These are phyloP conservation scores for Colletotrichum paranaense DNA, from an alignment of 2,329 filamentous ascomycete species.

Conservation along the genomic window DNA sequence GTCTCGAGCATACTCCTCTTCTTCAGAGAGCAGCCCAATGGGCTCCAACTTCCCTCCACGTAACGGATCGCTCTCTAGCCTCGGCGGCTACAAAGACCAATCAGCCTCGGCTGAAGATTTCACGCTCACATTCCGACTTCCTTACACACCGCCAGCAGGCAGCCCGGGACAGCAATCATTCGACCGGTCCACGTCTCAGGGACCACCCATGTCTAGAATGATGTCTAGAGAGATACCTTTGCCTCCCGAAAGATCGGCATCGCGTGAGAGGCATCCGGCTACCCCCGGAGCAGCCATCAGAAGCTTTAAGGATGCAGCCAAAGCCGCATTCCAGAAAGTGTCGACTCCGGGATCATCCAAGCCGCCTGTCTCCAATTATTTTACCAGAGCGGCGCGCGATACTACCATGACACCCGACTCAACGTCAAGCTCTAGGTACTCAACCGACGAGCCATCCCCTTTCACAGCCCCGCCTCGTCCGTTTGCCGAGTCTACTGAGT, in stretches of 20 bases:
- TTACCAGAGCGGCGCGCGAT: conserved; percentile 17
- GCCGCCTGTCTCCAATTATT: conserved; percentile 29
- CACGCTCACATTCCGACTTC: conserved; percentile 24
- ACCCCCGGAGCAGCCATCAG: conserved; percentile 19
- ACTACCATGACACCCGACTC: conserved; percentile 24
- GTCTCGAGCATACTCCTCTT: conserved; percentile 6
- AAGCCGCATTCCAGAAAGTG: conserved; percentile 44
- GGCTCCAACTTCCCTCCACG: conserved; percentile 13
- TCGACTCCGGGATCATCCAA: conserved; percentile 31
- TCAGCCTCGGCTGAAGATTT: conserved; percentile 19
- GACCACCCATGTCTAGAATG: not conserved
- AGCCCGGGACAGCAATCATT: conserved; percentile 16
- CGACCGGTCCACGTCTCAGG: conserved; percentile 17
- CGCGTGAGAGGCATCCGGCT: conserved; percentile 5
- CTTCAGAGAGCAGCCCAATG: conserved; percentile 15
- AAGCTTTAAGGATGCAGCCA: conserved; percentile 49
- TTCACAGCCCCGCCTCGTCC: conserved; percentile 3
- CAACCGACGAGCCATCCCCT: conserved; percentile 5
- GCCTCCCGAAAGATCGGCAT: not conserved
- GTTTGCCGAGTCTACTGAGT: conserved; percentile 13
- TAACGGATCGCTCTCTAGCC: conserved; percentile 9
- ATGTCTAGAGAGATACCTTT: conserved; percentile 7
- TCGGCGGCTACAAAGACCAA: not conserved
- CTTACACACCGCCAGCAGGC: conserved; percentile 28
- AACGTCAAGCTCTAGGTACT: conserved; percentile 29